Evolutionary conservation across 805 yeast genomes (phyloP), one percentile per base, ranked within the genome.

Genomic region (Suhomyces kilbournensis): DNA sequence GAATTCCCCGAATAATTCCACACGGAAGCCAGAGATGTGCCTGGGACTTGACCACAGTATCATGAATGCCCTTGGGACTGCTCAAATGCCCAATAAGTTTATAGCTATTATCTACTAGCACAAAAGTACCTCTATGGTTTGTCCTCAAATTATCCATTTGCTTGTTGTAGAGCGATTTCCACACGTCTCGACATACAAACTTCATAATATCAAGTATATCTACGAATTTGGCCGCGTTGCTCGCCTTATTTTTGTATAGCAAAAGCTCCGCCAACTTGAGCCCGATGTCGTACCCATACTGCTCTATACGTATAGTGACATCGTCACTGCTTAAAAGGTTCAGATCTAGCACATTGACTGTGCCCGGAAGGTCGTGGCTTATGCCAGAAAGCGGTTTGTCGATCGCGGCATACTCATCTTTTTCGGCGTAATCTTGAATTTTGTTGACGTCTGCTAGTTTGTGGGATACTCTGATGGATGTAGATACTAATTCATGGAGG

Each of bases 71-170:
- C 14, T 57, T 53, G 14, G 77, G 64, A 44, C 79, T 76, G 57
- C 75, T 69, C 77, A 86, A 78, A 46, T 79, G 72, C 34, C 70
- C 60, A 42, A 88, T 78, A 48, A 80, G 74, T 50, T 77, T 77
- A 71, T 85, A 86, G 50, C 71, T 71, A 64, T 79, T 82, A 65
- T 90, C 97, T 8, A 89, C 82, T 44, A 90, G 74, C 23, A 90
- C 93, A 67, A 83, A 89, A 0, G 92, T 88, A 6, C 94, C 88
- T 38, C 96, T 72, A 66, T 94, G 97, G 65, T 94, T 94, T 1
- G 99, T 94, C 55, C 96, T 81, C 53, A 94, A 76, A 59, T 90
- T 91, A 66, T 92, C 97, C 76, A 94, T 89, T 66, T 88, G 97
- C 68, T 91, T 93, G 38, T 84, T 82, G 69, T 83, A 90, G 26